Evolutionary conservation across 495 filamentous ascomycete genomes (phyloP).

Genomic region (Aspergillus biplanus): DNA sequence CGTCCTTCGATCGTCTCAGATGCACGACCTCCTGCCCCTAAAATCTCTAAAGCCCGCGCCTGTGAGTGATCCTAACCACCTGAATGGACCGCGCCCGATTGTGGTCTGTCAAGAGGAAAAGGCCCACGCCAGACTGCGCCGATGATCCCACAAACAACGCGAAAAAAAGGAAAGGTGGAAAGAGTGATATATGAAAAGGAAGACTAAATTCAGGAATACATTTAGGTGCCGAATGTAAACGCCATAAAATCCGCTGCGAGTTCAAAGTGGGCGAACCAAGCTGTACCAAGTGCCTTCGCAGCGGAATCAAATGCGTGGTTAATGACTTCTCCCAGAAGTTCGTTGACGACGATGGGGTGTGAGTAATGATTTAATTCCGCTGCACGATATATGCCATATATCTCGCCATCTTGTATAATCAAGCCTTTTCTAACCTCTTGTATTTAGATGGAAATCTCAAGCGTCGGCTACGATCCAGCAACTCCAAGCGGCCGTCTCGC

Average conservation of each 20-base stretch:
- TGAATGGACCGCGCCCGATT: neutral
- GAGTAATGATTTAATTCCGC: constrained; percentile 22
- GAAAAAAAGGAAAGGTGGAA: neutral
- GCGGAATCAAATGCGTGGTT: constrained; percentile 51
- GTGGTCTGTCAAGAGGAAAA: neutral
- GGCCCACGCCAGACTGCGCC: too few species aligned
- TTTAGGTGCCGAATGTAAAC: constrained; percentile 51
- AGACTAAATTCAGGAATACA: constrained; percentile 12
- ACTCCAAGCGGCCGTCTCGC: constrained; percentile 48
- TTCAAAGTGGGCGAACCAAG: constrained; percentile 46
- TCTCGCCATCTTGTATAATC: neutral
- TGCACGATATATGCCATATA: neutral
- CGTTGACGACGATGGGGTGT: constrained; percentile 52
- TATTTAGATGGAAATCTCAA: constrained; percentile 50
- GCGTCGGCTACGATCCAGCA: constrained; percentile 45
- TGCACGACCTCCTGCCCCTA: constrained; percentile 33
- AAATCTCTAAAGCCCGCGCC: constrained; percentile 52
- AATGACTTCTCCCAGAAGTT: constrained; percentile 56
- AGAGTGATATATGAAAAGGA: neutral
- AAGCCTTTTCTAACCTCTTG: constrained; percentile 15
- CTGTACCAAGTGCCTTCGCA: constrained; percentile 51
- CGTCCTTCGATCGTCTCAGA: constrained; percentile 28
- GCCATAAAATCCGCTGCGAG: constrained; percentile 54
- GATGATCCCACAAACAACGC: neutral
- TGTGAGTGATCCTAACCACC: constrained; percentile 36